A percentile compares a stretch with the other conserved stretches of the same genome.
Evolutionary conservation across 345 rosid species (phyloP).

Genomic region (Linum lewisii): DNA sequence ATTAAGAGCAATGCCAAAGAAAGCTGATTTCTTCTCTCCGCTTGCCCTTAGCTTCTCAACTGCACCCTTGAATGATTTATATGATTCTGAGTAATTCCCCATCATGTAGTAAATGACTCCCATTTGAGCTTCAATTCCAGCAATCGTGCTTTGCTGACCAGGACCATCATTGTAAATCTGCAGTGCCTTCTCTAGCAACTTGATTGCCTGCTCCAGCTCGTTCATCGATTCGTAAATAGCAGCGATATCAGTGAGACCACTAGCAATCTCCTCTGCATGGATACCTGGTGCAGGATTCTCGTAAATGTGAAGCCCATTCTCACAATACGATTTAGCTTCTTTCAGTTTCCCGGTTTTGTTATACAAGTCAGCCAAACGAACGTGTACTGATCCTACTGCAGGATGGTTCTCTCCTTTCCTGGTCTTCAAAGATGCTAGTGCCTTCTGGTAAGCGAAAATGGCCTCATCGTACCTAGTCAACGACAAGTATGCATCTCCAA

Average conservation of each 20-base stretch:
- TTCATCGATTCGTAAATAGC: slow-evolving; percentile 79
- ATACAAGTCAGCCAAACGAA: slow-evolving; percentile 78
- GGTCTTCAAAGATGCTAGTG: slow-evolving; percentile 62
- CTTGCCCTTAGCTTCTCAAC: slow-evolving; percentile 55
- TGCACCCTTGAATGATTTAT: slow-evolving; percentile 51
- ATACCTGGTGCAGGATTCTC: slow-evolving; percentile 23
- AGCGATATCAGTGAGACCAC: slow-evolving; percentile 73
- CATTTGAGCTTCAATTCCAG: too few species aligned
- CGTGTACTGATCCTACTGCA: slow-evolving; percentile 68
- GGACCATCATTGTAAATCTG: slow-evolving; percentile 48
- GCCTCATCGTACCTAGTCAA: slow-evolving; percentile 86
- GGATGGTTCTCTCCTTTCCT: slow-evolving; percentile 77
- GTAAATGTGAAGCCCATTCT: slow-evolving; percentile 68
- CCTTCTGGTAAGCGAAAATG: slow-evolving; percentile 78
- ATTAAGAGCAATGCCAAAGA: slow-evolving; percentile 74
- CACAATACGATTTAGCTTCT: slow-evolving; percentile 73
- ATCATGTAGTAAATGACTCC: slow-evolving; percentile 79
- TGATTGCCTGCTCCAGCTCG: slow-evolving; percentile 56
- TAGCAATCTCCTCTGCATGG: slow-evolving; percentile 67
- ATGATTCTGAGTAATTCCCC: slow-evolving; percentile 63
- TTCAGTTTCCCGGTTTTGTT: slow-evolving; percentile 65
- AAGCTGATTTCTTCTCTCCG: slow-evolving; percentile 69
- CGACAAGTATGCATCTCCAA: slow-evolving; percentile 80
- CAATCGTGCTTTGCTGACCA: slow-evolving; percentile 69
- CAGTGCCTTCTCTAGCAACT: slow-evolving; percentile 55